phyloP scores from a whole-genome alignment of 2,329 filamentous ascomycete genomes.

The Trichophaea hybrida region DNA sequence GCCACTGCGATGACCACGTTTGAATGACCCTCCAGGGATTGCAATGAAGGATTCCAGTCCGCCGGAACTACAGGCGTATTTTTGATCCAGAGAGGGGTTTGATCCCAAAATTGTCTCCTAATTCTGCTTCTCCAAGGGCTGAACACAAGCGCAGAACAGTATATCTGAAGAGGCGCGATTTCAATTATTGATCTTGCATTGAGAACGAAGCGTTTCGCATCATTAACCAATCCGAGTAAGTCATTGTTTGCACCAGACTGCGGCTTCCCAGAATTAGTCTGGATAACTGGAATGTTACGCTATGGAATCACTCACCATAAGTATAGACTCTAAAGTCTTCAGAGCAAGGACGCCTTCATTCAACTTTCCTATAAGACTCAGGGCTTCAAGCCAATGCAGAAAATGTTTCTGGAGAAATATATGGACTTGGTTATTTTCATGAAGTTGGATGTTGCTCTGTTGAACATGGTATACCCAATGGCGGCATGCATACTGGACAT shows the following conservation, averaged over 20 bases:
- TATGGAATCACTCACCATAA: background rate
- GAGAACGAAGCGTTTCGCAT: background rate
- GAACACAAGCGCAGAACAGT: background rate
- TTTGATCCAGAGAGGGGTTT: too few species aligned
- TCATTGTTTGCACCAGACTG: background rate
- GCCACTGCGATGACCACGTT: constrained; percentile 32
- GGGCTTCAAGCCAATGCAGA: constrained; percentile 22
- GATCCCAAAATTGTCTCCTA: background rate
- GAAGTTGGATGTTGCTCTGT: background rate
- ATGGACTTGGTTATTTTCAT: constrained; percentile 9
- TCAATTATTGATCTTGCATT: background rate
- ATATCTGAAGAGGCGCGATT: background rate
- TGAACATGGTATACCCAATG: constrained; percentile 22
- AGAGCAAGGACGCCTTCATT: background rate
- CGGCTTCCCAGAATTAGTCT: background rate
- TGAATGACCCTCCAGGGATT: constrained; percentile 83
- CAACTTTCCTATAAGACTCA: constrained; percentile 14
- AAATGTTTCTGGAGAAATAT: constrained; percentile 15
- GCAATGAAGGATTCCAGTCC: constrained; percentile 48
- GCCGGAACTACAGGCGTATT: background rate
- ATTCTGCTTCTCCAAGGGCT: background rate
- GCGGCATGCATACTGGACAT: constrained; percentile 14
- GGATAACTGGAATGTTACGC: background rate
- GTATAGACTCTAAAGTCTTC: background rate
- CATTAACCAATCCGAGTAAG: background rate